Evolutionary conservation across 2,329 filamentous ascomycete species (phyloP).

Genomic region (Colletotrichum gigasporum): DNA sequence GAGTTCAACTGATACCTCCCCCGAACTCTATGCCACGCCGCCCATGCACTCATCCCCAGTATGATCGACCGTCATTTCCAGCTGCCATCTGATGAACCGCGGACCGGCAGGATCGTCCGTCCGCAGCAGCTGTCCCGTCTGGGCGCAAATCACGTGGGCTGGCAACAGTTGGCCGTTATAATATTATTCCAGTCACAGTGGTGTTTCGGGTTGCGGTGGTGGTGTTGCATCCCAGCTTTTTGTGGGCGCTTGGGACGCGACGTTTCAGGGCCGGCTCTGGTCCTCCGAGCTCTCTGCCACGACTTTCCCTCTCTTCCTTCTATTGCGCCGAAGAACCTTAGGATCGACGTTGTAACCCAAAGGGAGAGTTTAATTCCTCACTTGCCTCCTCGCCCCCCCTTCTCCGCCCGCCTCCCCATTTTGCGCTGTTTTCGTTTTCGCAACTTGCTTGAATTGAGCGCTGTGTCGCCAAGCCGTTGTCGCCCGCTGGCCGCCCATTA

Average conservation of each 20-base stretch:
- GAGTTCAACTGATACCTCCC: background rate
- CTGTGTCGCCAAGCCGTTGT: background rate
- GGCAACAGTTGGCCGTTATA: background rate
- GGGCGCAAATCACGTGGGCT: slow-evolving; percentile 18
- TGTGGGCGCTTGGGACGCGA: slow-evolving; percentile 12
- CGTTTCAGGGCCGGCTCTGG: no score
- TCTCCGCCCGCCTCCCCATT: no score
- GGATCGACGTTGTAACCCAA: background rate
- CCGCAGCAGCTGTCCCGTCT: slow-evolving; percentile 7
- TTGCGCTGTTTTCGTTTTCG: background rate
- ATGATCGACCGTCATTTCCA: slow-evolving; percentile 10
- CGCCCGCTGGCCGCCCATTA: background rate
- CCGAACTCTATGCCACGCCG: background rate
- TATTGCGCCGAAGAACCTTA: background rate
- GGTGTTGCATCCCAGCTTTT: slow-evolving; percentile 21
- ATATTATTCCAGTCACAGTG: slow-evolving; percentile 24
- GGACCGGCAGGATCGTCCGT: slow-evolving; percentile 1
- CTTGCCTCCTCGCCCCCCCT: background rate
- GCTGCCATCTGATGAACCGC: slow-evolving; percentile 23
- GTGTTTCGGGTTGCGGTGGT: slow-evolving; percentile 27
- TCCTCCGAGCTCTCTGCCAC: no score
- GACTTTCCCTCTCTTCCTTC: background rate
- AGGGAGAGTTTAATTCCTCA: background rate
- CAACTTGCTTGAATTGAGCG: no score
- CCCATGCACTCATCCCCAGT: background rate